phyloP scores from a whole-genome alignment of 140 eudicot genomes.

The Ambrosia hybrid region DNA sequence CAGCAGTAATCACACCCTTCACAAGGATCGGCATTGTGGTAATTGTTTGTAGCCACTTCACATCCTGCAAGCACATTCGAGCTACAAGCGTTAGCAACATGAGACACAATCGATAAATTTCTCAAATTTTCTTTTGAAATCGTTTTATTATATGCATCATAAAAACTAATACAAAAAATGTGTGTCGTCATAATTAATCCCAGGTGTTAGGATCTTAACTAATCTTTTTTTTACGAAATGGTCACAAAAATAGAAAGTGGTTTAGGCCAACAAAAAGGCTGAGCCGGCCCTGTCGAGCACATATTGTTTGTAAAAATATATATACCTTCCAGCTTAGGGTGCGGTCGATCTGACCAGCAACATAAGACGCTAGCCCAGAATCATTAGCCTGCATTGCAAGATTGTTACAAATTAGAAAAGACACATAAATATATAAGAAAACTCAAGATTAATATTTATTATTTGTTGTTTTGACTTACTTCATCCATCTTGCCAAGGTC shows the following conservation, averaged over 20 bases:
- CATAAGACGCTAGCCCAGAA: constrained; percentile 94
- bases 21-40: constrained; percentile 91
- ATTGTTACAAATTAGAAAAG: background rate
- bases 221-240: no score
- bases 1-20: constrained; percentile 98
- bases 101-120: background rate
- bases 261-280: no score
- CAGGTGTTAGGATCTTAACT: no score
- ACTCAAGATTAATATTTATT: background rate
- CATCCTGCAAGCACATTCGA: constrained; percentile 47
- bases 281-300: no score
- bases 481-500: constrained; percentile 95
- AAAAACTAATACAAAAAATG: no score
- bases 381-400: constrained; percentile 68
- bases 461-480: constrained; percentile 45
- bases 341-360: constrained; percentile 99
- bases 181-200: no score
- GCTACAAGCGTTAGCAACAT: background rate
- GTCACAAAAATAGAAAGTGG: no score
- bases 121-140: no score
- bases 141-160: no score
- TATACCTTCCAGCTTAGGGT: constrained; percentile 86
- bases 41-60: constrained; percentile 96
- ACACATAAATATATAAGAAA: background rate
- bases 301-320: no score